Base-by-base conservation (phyloP, 2,329 filamentous ascomycete species). In the Drechslera avenae region DNA sequence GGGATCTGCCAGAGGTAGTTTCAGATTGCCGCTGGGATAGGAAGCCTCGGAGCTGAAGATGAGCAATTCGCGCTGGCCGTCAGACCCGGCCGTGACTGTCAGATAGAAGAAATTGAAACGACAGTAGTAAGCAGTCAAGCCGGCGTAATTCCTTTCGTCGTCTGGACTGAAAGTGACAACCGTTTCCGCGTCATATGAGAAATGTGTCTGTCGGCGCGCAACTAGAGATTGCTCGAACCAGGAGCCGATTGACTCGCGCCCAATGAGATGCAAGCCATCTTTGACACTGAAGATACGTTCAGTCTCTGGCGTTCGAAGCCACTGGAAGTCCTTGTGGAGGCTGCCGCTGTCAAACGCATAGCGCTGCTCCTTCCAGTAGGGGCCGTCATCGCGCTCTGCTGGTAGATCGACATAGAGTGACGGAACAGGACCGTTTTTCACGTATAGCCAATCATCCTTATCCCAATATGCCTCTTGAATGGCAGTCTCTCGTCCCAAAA, bases 91-190 rank as follows among this genome's bases (percentile, higher is more conserved):
- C 2, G 83, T 83, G 2, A 86, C 80, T 0, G 81, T 78, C 5
- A 86, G 75, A 58, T 86, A 86, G 73, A 85, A 86, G 69, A 86
- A 86, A 69, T 86, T 86, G 72, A 76, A 86, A 3, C 83, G 81
- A 62, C 80, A 83, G 71, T 86, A 86, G 68, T 86, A 86, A 0
- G 82, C 81, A 10, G 81, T 81, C 6, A 87, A 71, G 0, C 84
- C 84, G 0, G 84, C 83, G 52, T 84, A 86, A 57, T 85, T 79
- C 9, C 83, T 76, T 73, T 85, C 83, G 59, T 86, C 83, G 0
- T 70, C 66, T 0, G 84, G 84, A 0, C 73, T 69, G 59, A 84
- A 85, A 50, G 79, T 75, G 2, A 85, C 57, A 0, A 78, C 69
- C 0, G 83, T 85, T 66, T 85, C 82, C 41, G 82, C 83, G 48